Conservation (phyloP, 306 rosid genomes). For the Herpetospermum pedunculosum region DNA sequence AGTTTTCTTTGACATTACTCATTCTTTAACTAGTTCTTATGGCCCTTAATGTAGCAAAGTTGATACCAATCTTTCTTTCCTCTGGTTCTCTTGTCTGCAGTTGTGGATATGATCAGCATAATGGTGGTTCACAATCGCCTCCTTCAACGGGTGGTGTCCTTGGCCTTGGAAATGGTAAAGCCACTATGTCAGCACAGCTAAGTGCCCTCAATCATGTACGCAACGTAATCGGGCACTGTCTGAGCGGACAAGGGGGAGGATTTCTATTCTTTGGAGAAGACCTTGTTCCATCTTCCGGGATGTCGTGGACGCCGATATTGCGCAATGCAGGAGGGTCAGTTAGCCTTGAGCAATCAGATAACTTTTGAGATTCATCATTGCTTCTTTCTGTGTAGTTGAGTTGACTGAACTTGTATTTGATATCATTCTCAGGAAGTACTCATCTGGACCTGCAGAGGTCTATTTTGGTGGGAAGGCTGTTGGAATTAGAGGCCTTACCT, state of each 20-base stretch:
- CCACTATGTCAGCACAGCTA: conserved; percentile 49
- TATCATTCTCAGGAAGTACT: conserved; percentile 37
- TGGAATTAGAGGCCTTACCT: conserved; percentile 29
- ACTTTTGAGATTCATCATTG: conserved; percentile 2
- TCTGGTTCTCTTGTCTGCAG: conserved; percentile 20
- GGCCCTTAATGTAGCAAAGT: neutral
- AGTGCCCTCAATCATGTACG: conserved; percentile 19
- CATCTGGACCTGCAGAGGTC: conserved; percentile 61
- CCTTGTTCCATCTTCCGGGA: conserved; percentile 36
- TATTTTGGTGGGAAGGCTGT: conserved; percentile 39
- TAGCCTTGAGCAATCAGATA: neutral
- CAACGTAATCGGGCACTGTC: conserved; percentile 61
- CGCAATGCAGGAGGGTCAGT: conserved; percentile 32
- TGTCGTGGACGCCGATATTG: conserved; percentile 45
- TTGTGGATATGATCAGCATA: conserved; percentile 61
- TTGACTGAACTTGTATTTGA: neutral
- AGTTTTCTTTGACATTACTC: neutral
- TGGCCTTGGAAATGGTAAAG: conserved; percentile 59
- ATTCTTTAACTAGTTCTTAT: neutral
- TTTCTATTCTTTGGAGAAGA: conserved; percentile 57
- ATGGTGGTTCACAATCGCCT: conserved; percentile 15
- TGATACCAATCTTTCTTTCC: neutral
- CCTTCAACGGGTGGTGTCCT: conserved; percentile 59
- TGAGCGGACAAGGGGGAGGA: conserved; percentile 56
- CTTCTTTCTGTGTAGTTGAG: neutral